Conservation (phyloP, 2,329 filamentous ascomycete genomes). For the Dactylellina sp. region DNA sequence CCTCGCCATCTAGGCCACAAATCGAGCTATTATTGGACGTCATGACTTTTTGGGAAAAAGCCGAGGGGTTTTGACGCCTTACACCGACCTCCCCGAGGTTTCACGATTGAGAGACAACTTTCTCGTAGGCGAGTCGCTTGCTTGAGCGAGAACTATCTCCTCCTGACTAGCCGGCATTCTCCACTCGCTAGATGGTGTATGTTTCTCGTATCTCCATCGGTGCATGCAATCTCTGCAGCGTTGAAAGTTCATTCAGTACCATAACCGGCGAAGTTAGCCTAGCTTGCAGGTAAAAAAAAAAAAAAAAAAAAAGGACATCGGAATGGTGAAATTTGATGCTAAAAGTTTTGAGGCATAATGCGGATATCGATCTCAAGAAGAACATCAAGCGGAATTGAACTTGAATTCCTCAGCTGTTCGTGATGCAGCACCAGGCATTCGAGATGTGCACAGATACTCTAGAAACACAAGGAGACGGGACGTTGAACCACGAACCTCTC, state of each 20-base stretch:
- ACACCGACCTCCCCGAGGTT: constrained; percentile 22
- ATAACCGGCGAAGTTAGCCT: constrained; percentile 32
- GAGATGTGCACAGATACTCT: constrained; percentile 17
- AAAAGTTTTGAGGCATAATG: constrained; percentile 11
- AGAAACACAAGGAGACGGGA: constrained; percentile 32
- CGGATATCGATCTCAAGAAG: neutral
- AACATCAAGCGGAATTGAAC: constrained; percentile 4
- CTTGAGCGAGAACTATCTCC: neutral
- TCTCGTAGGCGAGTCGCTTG: constrained; percentile 9
- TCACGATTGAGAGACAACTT: constrained; percentile 34
- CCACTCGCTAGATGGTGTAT: constrained; percentile 18
- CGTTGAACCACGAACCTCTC: constrained; percentile 48
- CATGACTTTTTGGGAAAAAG: constrained; percentile 27
- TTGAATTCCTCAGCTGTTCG: constrained; percentile 3
- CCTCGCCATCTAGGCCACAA: neutral
- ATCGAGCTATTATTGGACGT: constrained; percentile 33
- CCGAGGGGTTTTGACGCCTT: constrained; percentile 22
- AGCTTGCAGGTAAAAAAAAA: constrained; percentile 15
- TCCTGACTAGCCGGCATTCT: constrained; percentile 23
- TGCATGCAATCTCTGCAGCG: constrained; percentile 6
- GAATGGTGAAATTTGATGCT: constrained; percentile 43
- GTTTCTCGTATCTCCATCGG: constrained; percentile 27
- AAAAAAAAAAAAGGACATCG: constrained; percentile 25
- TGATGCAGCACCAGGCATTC: neutral
- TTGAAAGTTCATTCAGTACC: constrained; percentile 31